Conservation (phyloP, 371 early-diverging fungal genomes). For the Nosema muscidifuracis region DNA sequence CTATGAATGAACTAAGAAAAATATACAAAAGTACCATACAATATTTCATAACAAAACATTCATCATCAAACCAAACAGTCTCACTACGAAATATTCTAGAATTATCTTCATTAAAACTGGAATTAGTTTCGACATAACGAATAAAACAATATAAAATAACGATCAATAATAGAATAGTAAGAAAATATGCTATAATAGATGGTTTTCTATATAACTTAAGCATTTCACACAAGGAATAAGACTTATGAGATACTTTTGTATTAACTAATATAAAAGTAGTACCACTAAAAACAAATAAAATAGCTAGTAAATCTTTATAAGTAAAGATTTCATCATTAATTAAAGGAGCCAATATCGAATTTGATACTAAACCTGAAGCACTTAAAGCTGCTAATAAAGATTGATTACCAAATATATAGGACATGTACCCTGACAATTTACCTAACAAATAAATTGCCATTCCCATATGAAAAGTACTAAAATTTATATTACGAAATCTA, state of each 20-base stretch:
- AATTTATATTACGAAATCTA: conserved; percentile 28
- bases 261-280: conserved; percentile 70
- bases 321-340: conserved; percentile 71
- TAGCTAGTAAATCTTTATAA: conserved; percentile 69
- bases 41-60: conserved; percentile 57
- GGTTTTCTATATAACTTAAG: conserved; percentile 68
- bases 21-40: conserved; percentile 62
- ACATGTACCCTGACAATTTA: conserved; percentile 70
- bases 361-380: conserved; percentile 71
- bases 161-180: conserved; percentile 65
- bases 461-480: conserved; percentile 64
- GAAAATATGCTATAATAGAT: conserved; percentile 68
- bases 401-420: conserved; percentile 75
- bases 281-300: conserved; percentile 71
- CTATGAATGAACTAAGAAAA: conserved; percentile 68
- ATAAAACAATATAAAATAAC: conserved; percentile 65
- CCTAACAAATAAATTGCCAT: conserved; percentile 68
- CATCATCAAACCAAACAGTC: conserved; percentile 54
- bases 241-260: conserved; percentile 65
- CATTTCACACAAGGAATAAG: conserved; percentile 70
- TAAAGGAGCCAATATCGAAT: conserved; percentile 73
- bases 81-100: conserved; percentile 42
- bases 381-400: conserved; percentile 73
- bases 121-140: conserved; percentile 67
- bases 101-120: conserved; percentile 63